These are phyloP conservation scores for Ilyonectria destructans DNA, from an alignment of 2,329 filamentous ascomycete genomes.

Conservation along the genomic window DNA sequence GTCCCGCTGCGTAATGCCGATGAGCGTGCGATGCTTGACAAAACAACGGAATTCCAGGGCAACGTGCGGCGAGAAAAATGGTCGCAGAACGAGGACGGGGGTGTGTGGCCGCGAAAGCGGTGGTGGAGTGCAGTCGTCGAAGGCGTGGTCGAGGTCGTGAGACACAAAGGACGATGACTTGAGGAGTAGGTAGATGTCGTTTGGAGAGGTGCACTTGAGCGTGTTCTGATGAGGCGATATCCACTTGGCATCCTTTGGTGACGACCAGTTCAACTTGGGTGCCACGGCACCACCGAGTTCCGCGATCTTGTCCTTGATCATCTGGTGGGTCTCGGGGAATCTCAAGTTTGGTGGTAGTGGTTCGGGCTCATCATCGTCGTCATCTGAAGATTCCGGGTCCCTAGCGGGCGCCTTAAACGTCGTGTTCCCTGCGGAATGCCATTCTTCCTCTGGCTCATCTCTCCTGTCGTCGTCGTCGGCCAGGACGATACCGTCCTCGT, in stretches of 20 bases:
- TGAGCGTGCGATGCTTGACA: conserved; percentile 84
- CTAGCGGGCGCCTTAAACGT: conserved; percentile 54
- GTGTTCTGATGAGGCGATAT: conserved; percentile 89
- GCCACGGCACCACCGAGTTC: conserved; percentile 89
- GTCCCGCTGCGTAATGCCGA: conserved; percentile 91
- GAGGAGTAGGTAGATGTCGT: conserved; percentile 93
- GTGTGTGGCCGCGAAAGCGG: conserved; percentile 68
- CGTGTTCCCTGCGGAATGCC: conserved; percentile 56
- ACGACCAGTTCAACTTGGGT: conserved; percentile 98
- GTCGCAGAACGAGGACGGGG: conserved; percentile 88
- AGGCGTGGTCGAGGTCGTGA: conserved; percentile 94
- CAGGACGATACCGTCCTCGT: conserved; percentile 92
- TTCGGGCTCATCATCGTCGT: conserved; percentile 63
- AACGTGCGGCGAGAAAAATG: conserved; percentile 90
- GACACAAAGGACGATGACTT: conserved; percentile 97
- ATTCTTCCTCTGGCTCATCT: conserved; percentile 72
- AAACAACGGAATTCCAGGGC: conserved; percentile 97
- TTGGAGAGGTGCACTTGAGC: conserved; percentile 89
- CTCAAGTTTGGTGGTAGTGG: conserved; percentile 67
- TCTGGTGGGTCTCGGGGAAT: conserved; percentile 81
- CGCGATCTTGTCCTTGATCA: conserved; percentile 83
- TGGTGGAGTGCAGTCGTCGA: conserved; percentile 76
- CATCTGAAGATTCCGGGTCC: conserved; percentile 62
- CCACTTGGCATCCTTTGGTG: conserved; percentile 96
- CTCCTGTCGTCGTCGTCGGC: conserved; percentile 75